Conservation (phyloP, 805 yeast species). For the Sugiyamaella chiloensis region DNA sequence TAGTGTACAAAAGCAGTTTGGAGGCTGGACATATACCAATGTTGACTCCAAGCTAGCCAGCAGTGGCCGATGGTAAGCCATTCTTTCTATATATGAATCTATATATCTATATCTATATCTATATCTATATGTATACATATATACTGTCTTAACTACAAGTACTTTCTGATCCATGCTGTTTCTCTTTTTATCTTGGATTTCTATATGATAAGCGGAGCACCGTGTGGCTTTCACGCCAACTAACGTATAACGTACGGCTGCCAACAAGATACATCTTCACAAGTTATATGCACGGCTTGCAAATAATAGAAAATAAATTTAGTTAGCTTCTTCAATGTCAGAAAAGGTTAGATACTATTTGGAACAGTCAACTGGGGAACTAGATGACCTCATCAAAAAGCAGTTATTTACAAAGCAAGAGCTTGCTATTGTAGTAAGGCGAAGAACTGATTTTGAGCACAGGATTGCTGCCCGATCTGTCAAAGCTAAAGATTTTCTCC, state of each 20-base stretch:
- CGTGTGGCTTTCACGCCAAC: not conserved
- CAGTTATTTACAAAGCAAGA: slow-evolving; percentile 82
- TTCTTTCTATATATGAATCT: not conserved
- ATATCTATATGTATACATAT: too few relatives aligned
- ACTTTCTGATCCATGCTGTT: too few relatives aligned
- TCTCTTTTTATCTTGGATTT: too few relatives aligned
- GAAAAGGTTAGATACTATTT: slow-evolving; percentile 54
- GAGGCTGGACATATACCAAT: slow-evolving; percentile 89
- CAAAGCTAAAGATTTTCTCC: slow-evolving; percentile 68
- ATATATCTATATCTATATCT: not conserved
- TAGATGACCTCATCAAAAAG: slow-evolving; percentile 79
- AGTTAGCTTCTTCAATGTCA: slow-evolving; percentile 44
- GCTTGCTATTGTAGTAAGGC: slow-evolving; percentile 78
- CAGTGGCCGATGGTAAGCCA: slow-evolving; percentile 31
- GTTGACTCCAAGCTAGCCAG: slow-evolving; percentile 30
- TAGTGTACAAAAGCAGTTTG: slow-evolving; percentile 95
- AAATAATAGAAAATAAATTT: too few relatives aligned
- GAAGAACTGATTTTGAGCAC: slow-evolving; percentile 95
- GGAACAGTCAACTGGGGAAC: slow-evolving; percentile 55
- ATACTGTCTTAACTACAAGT: too few relatives aligned
- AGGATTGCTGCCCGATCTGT: slow-evolving; percentile 81
- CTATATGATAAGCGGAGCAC: too few relatives aligned
- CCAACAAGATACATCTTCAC: too few relatives aligned
- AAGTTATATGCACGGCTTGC: too few relatives aligned
- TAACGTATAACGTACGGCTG: too few relatives aligned